Percentiles rank a stretch among this genome's conserved stretches.
Conservation (phyloP, 2,329 filamentous ascomycete genomes). For the Bimuria novae-zelandiae region DNA sequence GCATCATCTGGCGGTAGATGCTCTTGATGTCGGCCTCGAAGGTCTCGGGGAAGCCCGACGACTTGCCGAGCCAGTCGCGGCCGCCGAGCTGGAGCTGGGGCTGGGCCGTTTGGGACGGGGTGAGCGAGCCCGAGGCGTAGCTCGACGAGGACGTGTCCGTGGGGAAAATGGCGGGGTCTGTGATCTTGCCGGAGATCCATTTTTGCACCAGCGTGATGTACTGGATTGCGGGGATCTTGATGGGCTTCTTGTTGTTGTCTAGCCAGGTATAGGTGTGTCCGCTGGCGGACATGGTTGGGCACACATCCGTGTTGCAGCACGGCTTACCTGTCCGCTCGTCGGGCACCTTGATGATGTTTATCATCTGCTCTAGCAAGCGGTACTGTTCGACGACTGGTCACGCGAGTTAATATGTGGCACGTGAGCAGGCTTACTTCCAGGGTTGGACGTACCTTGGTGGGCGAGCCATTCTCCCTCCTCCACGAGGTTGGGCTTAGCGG, state of each 20-base stretch:
- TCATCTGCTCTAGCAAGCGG: constrained; percentile 84
- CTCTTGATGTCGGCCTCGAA: constrained; percentile 77
- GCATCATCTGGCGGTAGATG: constrained; percentile 61
- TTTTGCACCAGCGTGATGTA: constrained; percentile 96
- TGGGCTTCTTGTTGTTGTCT: constrained; percentile 82
- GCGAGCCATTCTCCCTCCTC: constrained; percentile 96
- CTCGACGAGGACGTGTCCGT: constrained; percentile 73
- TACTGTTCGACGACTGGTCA: constrained; percentile 86
- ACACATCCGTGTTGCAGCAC: constrained; percentile 82
- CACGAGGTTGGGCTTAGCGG: constrained; percentile 88
- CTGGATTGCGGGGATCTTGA: constrained; percentile 88
- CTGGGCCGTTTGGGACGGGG: constrained; percentile 51
- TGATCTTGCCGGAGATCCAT: constrained; percentile 96
- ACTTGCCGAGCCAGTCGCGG: constrained; percentile 84
- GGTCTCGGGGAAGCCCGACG: constrained; percentile 68
- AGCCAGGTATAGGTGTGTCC: constrained; percentile 96
- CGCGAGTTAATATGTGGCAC: constrained; percentile 26
- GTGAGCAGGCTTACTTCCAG: constrained; percentile 23
- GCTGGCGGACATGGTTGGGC: constrained; percentile 93
- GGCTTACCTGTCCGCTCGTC: constrained; percentile 74
- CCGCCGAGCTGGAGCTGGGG: constrained; percentile 65
- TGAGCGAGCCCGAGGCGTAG: constrained; percentile 59
- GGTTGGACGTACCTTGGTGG: constrained; percentile 73
- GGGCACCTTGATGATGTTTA: constrained; percentile 84
- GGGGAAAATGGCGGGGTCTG: constrained; percentile 87